Percentiles rank a stretch among this genome's conserved stretches.
Conservation (phyloP, 805 yeast genomes). For the Lipomyces chichibuensis region DNA sequence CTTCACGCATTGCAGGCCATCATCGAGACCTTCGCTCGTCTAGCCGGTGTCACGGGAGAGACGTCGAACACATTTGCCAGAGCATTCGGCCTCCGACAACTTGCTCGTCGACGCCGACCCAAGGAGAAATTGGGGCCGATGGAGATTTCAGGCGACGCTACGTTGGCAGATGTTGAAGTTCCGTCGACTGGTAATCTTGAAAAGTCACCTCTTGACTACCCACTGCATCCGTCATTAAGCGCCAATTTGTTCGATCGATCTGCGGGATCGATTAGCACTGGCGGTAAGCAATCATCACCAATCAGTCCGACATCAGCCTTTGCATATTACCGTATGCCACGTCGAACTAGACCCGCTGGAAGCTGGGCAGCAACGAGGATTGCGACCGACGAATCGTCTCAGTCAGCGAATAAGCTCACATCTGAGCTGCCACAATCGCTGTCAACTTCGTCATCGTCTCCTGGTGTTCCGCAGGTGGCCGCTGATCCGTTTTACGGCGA, state of each 20-base stretch:
- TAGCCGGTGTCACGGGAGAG: constrained; percentile 25
- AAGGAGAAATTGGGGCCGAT: constrained; percentile 12
- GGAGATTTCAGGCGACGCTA: constrained; percentile 2
- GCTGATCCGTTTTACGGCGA: constrained; percentile 1
- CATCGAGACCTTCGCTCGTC: constrained; percentile 37
- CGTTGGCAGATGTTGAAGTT: background rate
- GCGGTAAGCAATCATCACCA: constrained; percentile 17
- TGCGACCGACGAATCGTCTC: background rate
- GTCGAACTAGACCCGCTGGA: constrained; percentile 19
- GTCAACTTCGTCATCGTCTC: background rate
- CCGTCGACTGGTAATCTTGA: constrained; percentile 6
- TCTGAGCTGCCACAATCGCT: background rate
- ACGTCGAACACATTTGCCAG: constrained; percentile 26
- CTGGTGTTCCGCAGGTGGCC: background rate
- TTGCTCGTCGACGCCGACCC: constrained; percentile 29
- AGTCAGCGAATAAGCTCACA: background rate
- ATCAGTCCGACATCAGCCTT: constrained; percentile 26
- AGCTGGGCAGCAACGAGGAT: background rate
- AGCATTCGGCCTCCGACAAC: constrained; percentile 36
- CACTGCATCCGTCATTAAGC: constrained; percentile 10
- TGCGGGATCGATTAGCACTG: constrained; percentile 10
- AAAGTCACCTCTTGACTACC: constrained; percentile 8
- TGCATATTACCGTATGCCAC: constrained; percentile 31
- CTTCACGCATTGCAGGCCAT: constrained; percentile 39
- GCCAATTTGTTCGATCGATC: constrained; percentile 8